Percentiles rank a stretch among this genome's conserved stretches.
Evolutionary conservation across 164 flowering plant genomes (phyloP).

Genomic region (Annona cherimola): DNA sequence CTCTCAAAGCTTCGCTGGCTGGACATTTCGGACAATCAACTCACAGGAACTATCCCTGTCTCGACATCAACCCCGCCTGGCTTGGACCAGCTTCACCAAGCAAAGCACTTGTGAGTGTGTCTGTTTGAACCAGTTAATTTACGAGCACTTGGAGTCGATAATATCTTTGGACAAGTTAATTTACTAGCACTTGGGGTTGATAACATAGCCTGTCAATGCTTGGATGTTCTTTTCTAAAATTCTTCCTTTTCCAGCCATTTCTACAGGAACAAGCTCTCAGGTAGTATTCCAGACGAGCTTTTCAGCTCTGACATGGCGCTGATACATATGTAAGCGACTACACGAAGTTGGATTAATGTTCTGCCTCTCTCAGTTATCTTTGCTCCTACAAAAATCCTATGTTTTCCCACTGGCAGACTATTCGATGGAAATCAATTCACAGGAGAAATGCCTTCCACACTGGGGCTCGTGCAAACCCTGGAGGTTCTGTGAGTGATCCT

Average conservation of each 20-base stretch:
- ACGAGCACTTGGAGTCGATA: too few species aligned
- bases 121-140: too few species aligned
- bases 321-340: slow-evolving; percentile 71
- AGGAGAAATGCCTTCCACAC: slow-evolving; percentile 56
- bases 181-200: background rate
- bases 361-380: background rate
- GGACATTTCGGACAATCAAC: slow-evolving; percentile 82
- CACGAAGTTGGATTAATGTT: background rate
- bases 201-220: background rate
- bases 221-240: background rate
- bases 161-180: slow-evolving; percentile 5
- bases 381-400: background rate
- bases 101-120: slow-evolving; percentile 70
- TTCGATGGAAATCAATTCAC: slow-evolving; percentile 72
- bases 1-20: slow-evolving; percentile 79
- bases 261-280: slow-evolving; percentile 79
- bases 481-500: slow-evolving; percentile 82
- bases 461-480: slow-evolving; percentile 61
- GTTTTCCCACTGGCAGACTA: slow-evolving; percentile 35
- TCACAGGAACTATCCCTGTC: slow-evolving; percentile 71
- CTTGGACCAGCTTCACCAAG: slow-evolving; percentile 57
- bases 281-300: slow-evolving; percentile 54
- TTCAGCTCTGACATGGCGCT: slow-evolving; percentile 68
- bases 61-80: slow-evolving; percentile 58
- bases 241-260: slow-evolving; percentile 63